These are phyloP conservation scores for Tripterygium wilfordii DNA, from an alignment of 177 flowering plant genomes.

Conservation along the genomic window DNA sequence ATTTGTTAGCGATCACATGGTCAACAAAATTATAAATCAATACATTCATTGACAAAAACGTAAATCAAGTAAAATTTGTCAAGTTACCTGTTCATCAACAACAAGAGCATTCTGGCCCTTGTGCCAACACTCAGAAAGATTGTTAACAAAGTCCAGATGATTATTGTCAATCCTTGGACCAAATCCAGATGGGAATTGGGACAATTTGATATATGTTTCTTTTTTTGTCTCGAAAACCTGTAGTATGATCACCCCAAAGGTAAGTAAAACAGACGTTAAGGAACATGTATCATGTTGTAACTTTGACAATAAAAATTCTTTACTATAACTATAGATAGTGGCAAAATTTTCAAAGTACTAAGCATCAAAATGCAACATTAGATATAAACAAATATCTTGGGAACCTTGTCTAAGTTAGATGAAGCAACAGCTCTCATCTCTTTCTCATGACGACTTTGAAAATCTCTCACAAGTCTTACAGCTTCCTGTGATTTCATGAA, in stretches of 20 bases:
- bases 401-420: slow-evolving; percentile 31
- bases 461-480: slow-evolving; percentile 37
- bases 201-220: slow-evolving; percentile 17
- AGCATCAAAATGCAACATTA: background rate
- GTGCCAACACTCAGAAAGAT: slow-evolving; percentile 52
- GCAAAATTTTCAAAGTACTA: too few species aligned
- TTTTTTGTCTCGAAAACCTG: slow-evolving; percentile 25
- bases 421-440: slow-evolving; percentile 22
- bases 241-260: background rate
- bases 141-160: slow-evolving; percentile 36
- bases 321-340: too few species aligned
- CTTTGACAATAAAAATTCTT: too few species aligned
- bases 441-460: slow-evolving; percentile 41
- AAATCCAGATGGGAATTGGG: slow-evolving; percentile 28
- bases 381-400: background rate
- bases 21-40: background rate
- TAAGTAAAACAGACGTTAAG: background rate
- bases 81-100: slow-evolving; percentile 60
- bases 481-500: slow-evolving; percentile 43
- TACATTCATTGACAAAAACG: background rate
- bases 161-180: too few species aligned
- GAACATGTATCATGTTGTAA: background rate
- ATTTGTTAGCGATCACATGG: too few species aligned
- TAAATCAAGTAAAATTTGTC: background rate
- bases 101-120: slow-evolving; percentile 50